A percentile compares a stretch with the other conserved stretches of the same genome.
Conservation (phyloP, 139 green algal species). For the Spirogloea muscicola region DNA sequence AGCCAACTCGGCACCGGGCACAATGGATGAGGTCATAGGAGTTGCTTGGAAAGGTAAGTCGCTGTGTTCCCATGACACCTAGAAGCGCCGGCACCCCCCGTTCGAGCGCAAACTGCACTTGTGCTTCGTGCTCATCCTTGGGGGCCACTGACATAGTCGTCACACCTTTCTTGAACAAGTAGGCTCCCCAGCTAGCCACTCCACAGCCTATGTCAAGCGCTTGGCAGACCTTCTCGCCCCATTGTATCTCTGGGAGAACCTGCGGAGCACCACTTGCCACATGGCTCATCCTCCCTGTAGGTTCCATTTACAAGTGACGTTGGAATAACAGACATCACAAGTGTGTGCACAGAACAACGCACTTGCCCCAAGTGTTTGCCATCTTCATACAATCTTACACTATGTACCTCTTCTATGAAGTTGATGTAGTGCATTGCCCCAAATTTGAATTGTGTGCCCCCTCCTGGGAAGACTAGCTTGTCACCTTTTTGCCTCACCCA, state of each 20-base stretch:
- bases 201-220: conserved; percentile 28
- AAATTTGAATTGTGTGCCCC: conserved; percentile 19
- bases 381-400: too few relatives aligned
- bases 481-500: conserved; percentile 33
- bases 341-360: too few relatives aligned
- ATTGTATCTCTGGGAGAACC: conserved; percentile 10
- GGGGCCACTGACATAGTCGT: conserved; percentile 13
- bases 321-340: too few relatives aligned
- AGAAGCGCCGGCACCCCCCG: conserved; percentile 25
- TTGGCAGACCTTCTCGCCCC: not conserved
- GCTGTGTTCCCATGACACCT: conserved; percentile 32
- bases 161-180: conserved; percentile 13
- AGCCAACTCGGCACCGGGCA: conserved; percentile 16
- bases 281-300: too few relatives aligned
- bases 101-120: conserved; percentile 42
- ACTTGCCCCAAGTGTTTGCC: too few relatives aligned
- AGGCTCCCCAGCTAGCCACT: conserved; percentile 26
- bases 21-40: conserved; percentile 36
- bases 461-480: conserved; percentile 38
- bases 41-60: conserved; percentile 26
- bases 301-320: too few relatives aligned
- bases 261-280: too few relatives aligned
- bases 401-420: conserved; percentile 29
- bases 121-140: conserved; percentile 22
- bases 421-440: conserved; percentile 34